Evolutionary conservation across 2,329 filamentous ascomycete genomes (phyloP).

Genomic region (Penicillium expansum): DNA sequence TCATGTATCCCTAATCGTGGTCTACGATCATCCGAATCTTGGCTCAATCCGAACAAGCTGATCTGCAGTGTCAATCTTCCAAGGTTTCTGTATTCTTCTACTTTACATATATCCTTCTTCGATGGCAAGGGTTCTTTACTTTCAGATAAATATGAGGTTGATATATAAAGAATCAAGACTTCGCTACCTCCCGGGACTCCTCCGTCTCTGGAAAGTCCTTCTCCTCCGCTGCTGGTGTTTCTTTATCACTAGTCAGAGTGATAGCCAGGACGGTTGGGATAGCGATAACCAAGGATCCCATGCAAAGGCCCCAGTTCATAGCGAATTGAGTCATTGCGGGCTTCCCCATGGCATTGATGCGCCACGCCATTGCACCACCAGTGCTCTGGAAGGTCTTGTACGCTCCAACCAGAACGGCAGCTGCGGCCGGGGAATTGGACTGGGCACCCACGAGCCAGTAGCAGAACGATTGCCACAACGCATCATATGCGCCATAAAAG

Average conservation of each 20-base stretch:
- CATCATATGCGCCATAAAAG: slow-evolving; percentile 68
- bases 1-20: slow-evolving; percentile 11
- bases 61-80: not conserved
- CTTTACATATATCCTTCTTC: not conserved
- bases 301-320: slow-evolving; percentile 49
- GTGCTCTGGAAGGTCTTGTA: slow-evolving; percentile 49
- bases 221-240: not conserved
- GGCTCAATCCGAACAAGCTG: not conserved
- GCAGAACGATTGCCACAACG: slow-evolving; percentile 63
- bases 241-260: slow-evolving; percentile 27
- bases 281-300: slow-evolving; percentile 44
- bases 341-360: slow-evolving; percentile 40
- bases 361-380: slow-evolving; percentile 49
- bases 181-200: slow-evolving; percentile 5
- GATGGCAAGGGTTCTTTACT: not conserved
- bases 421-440: slow-evolving; percentile 43
- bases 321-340: slow-evolving; percentile 45
- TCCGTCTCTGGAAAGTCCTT: slow-evolving; percentile 7
- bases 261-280: slow-evolving; percentile 47
- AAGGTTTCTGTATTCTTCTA: not conserved
- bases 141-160: not conserved
- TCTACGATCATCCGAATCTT: slow-evolving; percentile 3
- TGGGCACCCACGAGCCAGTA: slow-evolving; percentile 59
- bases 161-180: not conserved
- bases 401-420: slow-evolving; percentile 48